Evolutionary conservation across 768 basidiomycete genomes (phyloP), one percentile per base, ranked within the genome.

Genomic region (Leccinum aurantiacum): DNA sequence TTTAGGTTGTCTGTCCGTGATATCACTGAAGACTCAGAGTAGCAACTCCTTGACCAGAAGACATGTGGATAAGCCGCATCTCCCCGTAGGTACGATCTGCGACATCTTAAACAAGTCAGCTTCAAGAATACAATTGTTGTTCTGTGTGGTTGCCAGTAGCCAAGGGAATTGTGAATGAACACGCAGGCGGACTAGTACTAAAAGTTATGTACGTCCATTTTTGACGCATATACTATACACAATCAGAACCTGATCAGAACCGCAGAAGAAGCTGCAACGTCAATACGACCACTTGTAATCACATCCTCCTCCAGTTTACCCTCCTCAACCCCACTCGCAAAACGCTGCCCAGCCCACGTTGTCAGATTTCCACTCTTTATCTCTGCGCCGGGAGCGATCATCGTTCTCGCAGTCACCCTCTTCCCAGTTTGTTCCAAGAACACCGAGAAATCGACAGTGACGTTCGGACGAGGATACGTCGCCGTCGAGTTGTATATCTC

Each of bases 331-430:
- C 82, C 83, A 53, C 72, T 63, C 15, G 62, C 56, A 57, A 77
- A 84, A 15, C 71, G 77, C 65, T 82, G 82, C 1, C 83, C 81
- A 1, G 80, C 82, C 81, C 82, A 84, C 3, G 75, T 78, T 41
- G 80, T 82, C 38, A 74, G 54, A 59, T 79, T 78, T 5, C 75
- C 79, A 9, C 69, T 69, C 60, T 77, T 76, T 19, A 80, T 71
- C 65, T 83, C 80, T 14, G 81, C 79, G 11, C 82, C 82, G 44
- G 81, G 79, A 2, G 81, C 81, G 25, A 77, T 77, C 60, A 83
- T 63, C 38, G 76, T 75, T 54, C 75, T 75, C 54, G 81, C 73
- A 4, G 62, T 77, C n/a, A 80, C 72, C 53, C 29, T 44, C n/a
- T 61, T 58, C 17, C 69, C 68, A 35, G 56, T 60, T 15, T 67